phyloP scores from a whole-genome alignment of 257 asterid genomes.

The Dorcoceras hygrometricum region DNA sequence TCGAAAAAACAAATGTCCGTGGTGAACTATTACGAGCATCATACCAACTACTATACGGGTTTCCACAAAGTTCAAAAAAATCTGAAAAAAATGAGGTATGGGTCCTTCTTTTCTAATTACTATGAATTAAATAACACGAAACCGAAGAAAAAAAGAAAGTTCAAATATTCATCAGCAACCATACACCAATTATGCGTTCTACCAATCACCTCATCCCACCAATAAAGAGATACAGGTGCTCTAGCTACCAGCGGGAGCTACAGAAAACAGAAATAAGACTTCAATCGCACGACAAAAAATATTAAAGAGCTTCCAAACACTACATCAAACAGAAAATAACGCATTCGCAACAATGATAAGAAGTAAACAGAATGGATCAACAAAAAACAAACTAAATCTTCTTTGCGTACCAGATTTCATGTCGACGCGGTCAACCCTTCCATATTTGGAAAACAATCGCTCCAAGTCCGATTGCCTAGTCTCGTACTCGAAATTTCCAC shows the following conservation, averaged over 20 bases:
- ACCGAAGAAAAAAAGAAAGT: not conserved
- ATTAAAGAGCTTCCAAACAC: not conserved
- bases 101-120: not conserved
- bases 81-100: not conserved
- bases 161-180: not conserved
- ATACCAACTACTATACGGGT: not conserved
- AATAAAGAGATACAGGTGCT: no score
- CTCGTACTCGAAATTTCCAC: constrained; percentile 81
- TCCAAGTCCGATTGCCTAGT: constrained; percentile 87
- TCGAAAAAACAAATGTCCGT: not conserved
- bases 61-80: not conserved
- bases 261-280: not conserved
- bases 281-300: no score
- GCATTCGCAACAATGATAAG: no score
- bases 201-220: not conserved
- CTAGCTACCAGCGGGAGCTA: not conserved
- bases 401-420: constrained; percentile 70
- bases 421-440: constrained; percentile 79
- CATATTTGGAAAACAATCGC: constrained; percentile 75
- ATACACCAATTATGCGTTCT: not conserved
- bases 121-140: not conserved
- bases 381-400: not conserved
- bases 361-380: not conserved
- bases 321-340: not conserved
- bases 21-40: not conserved